A percentile compares a stretch with the other conserved stretches of the same genome.
Evolutionary conservation across 1,284 basidiomycete genomes (phyloP).

Genomic region (Malassezia brasiliensis): DNA sequence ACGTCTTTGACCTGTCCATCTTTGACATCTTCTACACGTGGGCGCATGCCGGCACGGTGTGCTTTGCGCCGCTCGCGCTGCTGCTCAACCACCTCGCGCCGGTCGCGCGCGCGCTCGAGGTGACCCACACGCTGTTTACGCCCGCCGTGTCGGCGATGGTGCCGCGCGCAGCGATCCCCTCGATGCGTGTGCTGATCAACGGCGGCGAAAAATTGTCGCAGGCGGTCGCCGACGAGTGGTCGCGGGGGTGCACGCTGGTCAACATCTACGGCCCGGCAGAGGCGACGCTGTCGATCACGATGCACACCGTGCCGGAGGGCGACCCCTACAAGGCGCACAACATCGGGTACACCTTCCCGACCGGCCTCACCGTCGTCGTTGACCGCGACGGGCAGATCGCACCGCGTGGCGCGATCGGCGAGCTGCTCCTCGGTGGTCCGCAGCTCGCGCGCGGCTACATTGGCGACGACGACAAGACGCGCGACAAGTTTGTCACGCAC

Average conservation of each 20-base stretch:
- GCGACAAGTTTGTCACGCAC: slow-evolving; percentile 42
- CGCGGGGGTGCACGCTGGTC: slow-evolving; percentile 40
- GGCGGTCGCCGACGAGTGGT: slow-evolving; percentile 49
- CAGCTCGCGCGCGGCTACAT: slow-evolving; percentile 43
- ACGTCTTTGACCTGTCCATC: slow-evolving; percentile 47
- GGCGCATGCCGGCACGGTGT: slow-evolving; percentile 43
- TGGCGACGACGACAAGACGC: slow-evolving; percentile 40
- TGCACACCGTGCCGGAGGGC: slow-evolving; percentile 33
- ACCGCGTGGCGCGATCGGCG: slow-evolving; percentile 48
- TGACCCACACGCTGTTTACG: slow-evolving; percentile 46
- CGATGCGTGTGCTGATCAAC: slow-evolving; percentile 47
- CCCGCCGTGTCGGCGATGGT: slow-evolving; percentile 49
- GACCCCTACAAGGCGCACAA: slow-evolving; percentile 48
- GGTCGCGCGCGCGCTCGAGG: slow-evolving; percentile 32
- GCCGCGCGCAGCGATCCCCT: slow-evolving; percentile 34
- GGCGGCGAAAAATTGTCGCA: slow-evolving; percentile 49
- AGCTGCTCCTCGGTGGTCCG: slow-evolving; percentile 43
- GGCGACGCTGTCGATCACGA: slow-evolving; percentile 44
- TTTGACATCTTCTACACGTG: slow-evolving; percentile 47
- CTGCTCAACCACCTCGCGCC: slow-evolving; percentile 34
- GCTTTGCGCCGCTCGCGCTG: slow-evolving; percentile 32
- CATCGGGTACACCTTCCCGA: slow-evolving; percentile 47
- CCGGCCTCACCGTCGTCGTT: slow-evolving; percentile 42
- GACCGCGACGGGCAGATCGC: slow-evolving; percentile 36
- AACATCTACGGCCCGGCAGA: slow-evolving; percentile 48